Evolutionary conservation across 2,329 filamentous ascomycete genomes (phyloP), one percentile per base, ranked within the genome.

Genomic region (Dothideomycetidae sp.): DNA sequence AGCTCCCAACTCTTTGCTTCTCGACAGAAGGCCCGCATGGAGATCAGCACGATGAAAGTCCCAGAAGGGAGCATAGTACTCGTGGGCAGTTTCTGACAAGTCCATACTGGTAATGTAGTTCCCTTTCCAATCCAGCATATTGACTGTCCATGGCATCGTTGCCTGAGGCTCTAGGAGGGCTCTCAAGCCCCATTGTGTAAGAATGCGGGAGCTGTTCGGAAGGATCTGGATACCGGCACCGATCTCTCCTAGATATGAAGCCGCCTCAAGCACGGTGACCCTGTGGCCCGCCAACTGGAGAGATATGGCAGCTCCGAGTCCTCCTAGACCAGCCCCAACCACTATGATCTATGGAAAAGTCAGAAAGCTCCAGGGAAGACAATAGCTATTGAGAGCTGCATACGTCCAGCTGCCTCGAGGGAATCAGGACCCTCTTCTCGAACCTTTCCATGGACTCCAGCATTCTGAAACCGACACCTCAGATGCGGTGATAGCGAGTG

Each of bases 11-110:
- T 68, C 62, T 3, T 56, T 37, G 3, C 67, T 66, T 23, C 66
- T 50, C 3, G 63, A 55, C 2, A 71, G 46, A 4, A 73, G 53
- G 29, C 59, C 62, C 5, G 62, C 57, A 43, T 78, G 73, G 12
- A 77, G 54, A 48, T 79, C 74, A 2, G 71, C 71, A 2, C 75
- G 67, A 50, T 78, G 74, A n/a, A 75, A 51, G 36, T 74, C 68
- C 28, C 67, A 55, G 45, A 75, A 76, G 0, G 73, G 73, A 0
- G 70, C 66, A 10, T 57, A 57, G 45, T 78, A 78, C 1, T 61
- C 53, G 21, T 75, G 67, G 10, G 64, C 53, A 0, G 67, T 67
- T 11, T 48, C 41, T 7, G 47, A 46, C 34, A 69, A 70, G 43
- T 71, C 58, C 55, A 71, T 62, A 1, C 53, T 49, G 0, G 63